Conservation (phyloP, 225 moss, liverwort and hornwort genomes). For the Neckera pumila region DNA sequence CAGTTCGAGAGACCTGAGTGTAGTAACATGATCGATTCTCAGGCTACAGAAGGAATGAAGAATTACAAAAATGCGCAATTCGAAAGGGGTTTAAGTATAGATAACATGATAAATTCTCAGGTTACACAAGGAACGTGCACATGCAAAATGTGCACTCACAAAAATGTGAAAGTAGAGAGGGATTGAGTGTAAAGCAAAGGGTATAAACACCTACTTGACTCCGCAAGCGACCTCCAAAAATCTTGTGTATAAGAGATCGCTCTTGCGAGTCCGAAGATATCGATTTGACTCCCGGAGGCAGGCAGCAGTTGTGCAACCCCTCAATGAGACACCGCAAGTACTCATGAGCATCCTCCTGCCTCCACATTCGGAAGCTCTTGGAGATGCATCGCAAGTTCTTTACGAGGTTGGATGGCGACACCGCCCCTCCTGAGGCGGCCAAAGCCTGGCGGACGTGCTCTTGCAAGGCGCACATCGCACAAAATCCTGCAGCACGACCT, state of each 20-base stretch:
- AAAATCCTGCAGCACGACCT: conserved; percentile 92
- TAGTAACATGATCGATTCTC: not conserved
- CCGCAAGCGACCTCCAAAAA: conserved; percentile 86
- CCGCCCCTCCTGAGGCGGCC: conserved; percentile 60
- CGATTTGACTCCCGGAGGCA: conserved; percentile 63
- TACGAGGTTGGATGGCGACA: conserved; percentile 76
- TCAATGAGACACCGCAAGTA: conserved; percentile 90
- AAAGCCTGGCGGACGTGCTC: conserved; percentile 86
- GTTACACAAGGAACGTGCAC: not conserved
- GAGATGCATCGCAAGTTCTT: conserved; percentile 92
- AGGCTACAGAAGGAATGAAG: not conserved
- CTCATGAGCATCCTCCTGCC: conserved; percentile 97
- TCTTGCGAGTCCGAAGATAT: conserved; percentile 66
- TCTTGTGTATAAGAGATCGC: conserved; percentile 78
- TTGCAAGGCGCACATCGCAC: conserved; percentile 93
- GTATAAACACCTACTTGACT: conserved; percentile 48
- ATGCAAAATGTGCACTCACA: not conserved
- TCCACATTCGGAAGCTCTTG: conserved; percentile 80
- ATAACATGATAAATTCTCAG: not conserved
- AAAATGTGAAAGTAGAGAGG: not conserved
- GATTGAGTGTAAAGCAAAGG: not conserved
- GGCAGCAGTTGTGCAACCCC: conserved; percentile 81
- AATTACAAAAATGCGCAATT: not conserved
- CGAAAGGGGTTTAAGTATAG: not conserved
- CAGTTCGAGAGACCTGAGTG: not conserved